Base-by-base conservation (phyloP, 2,329 filamentous ascomycete species). In the Claviceps pusilla region DNA sequence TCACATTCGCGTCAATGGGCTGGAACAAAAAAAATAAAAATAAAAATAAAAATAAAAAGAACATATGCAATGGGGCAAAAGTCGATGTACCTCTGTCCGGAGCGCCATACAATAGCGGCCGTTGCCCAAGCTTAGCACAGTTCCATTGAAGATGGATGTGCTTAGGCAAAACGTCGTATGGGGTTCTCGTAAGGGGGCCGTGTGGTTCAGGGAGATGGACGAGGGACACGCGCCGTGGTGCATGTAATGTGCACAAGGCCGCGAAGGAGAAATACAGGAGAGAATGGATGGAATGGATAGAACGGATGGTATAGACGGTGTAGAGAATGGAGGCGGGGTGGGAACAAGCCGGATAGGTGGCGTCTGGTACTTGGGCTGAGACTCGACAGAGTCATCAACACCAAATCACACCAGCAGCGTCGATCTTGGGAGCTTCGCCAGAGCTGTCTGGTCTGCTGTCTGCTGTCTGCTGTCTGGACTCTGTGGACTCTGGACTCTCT, bases 21-120 rank as follows among this genome's bases (percentile, higher is more conserved):
- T 29, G 19, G 11, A n/a, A n/a, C 5, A 37, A 16, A 7, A 12
- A 43, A 37, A n/a, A 12, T 29, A 41, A 24, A 24, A 24, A 24
- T 0, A 24, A 24, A 24, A 24, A 24, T 0, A 24, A 24, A 24
- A 24, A 24, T 1, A 24, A 24, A 24, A 24, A 24, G 24, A 24
- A 24, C 24, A 24, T 24, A 24, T 24, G 24, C 24, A 24, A 24
- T 24, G 24, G 24, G 24, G 24, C 24, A 24, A 24, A 24, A 24
- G 19, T 24, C 12, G 43, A 43, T 54, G 35, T 52, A 50, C 48
- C 37, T 50, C 24, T 52, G 29, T 24, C 50, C 50, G 43, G 47
- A 35, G 47, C 48, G 53, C 53, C 47, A 53, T 48, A 31, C 24
- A 53, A 47, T 29, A 57, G 48, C 46, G 46, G 51, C 53, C 37